phyloP scores from a whole-genome alignment of 2,329 filamentous ascomycete species.

The Calonectria pteridis region DNA sequence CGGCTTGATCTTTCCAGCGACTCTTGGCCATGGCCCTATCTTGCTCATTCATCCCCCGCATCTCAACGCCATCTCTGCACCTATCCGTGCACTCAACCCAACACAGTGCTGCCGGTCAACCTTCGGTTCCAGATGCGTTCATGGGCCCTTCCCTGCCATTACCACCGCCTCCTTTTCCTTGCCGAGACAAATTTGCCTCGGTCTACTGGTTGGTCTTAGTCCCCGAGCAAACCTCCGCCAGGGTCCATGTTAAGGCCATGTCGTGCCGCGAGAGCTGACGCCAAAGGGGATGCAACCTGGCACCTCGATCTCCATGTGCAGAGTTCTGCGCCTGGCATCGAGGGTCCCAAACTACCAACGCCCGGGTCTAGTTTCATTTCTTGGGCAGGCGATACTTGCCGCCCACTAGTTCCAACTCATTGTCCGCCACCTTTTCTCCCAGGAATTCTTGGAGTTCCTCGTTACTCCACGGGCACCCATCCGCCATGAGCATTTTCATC shows the following conservation, averaged over 20 bases:
- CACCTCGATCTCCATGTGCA: background rate
- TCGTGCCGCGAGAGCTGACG: conserved; percentile 4
- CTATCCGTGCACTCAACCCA: conserved; percentile 14
- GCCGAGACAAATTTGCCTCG: background rate
- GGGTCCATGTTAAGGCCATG: background rate
- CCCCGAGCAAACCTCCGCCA: background rate
- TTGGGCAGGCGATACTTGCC: conserved; percentile 78
- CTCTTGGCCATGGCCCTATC: background rate
- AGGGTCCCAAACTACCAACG: background rate
- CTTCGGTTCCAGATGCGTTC: background rate
- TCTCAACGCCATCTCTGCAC: conserved; percentile 8
- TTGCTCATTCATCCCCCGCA: conserved; percentile 4
- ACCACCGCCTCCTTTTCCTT: background rate
- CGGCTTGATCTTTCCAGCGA: background rate
- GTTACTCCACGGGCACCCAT: conserved; percentile 89
- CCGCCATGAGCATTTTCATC: conserved; percentile 91
- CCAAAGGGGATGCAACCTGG: background rate
- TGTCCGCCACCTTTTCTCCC: conserved; percentile 79
- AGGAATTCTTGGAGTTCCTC: conserved; percentile 89
- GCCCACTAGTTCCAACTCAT: conserved; percentile 76
- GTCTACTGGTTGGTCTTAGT: background rate
- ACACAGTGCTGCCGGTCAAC: conserved; percentile 7
- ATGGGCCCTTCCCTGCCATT: background rate
- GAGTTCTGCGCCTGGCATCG: conserved; percentile 10
- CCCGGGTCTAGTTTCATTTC: conserved; percentile 57